These are phyloP conservation scores for Hypoxylon sp. DNA, from an alignment of 2,329 filamentous ascomycete species.

Conservation along the genomic window DNA sequence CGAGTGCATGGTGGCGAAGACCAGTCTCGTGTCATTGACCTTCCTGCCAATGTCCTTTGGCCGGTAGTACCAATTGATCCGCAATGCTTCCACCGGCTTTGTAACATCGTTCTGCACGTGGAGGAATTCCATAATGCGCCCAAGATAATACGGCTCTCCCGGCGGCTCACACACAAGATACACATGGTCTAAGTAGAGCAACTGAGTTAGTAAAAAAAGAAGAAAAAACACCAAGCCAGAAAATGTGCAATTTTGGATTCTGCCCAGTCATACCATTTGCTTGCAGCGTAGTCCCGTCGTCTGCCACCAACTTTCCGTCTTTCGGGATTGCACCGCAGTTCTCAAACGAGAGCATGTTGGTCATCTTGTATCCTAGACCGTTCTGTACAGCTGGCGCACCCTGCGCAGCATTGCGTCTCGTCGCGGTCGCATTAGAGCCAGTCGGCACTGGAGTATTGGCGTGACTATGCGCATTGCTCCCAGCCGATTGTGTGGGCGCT, in stretches of 20 bases:
- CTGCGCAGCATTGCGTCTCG: slow-evolving; percentile 49
- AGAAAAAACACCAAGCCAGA: slow-evolving; percentile 3
- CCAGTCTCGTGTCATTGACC: slow-evolving; percentile 88
- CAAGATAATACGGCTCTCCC: slow-evolving; percentile 97
- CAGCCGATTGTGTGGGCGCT: slow-evolving; percentile 66
- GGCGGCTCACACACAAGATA: slow-evolving; percentile 98
- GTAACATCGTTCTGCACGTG: slow-evolving; percentile 81
- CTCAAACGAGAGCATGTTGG: slow-evolving; percentile 92
- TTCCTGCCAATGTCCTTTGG: slow-evolving; percentile 96
- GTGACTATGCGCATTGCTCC: slow-evolving; percentile 52
- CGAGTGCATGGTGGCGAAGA: slow-evolving; percentile 99
- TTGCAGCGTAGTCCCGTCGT: slow-evolving; percentile 87
- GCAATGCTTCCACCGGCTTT: slow-evolving; percentile 85
- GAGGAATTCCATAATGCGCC: slow-evolving; percentile 98
- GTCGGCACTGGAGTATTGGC: slow-evolving; percentile 48
- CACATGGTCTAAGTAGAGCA: slow-evolving; percentile 74
- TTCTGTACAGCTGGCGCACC: slow-evolving; percentile 34
- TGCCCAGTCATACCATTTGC: slow-evolving; percentile 80
- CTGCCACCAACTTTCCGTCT: slow-evolving; percentile 84
- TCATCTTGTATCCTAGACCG: slow-evolving; percentile 68
- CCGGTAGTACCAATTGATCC: slow-evolving; percentile 98
- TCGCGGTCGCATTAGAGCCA: slow-evolving; percentile 49
- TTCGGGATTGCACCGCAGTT: slow-evolving; percentile 77
- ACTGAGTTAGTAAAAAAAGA: slow-evolving; percentile 53
- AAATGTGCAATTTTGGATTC: slow-evolving; percentile 25